Evolutionary conservation across 768 basidiomycete species (phyloP).

Genomic region (Termitomyces bulborhizus): DNA sequence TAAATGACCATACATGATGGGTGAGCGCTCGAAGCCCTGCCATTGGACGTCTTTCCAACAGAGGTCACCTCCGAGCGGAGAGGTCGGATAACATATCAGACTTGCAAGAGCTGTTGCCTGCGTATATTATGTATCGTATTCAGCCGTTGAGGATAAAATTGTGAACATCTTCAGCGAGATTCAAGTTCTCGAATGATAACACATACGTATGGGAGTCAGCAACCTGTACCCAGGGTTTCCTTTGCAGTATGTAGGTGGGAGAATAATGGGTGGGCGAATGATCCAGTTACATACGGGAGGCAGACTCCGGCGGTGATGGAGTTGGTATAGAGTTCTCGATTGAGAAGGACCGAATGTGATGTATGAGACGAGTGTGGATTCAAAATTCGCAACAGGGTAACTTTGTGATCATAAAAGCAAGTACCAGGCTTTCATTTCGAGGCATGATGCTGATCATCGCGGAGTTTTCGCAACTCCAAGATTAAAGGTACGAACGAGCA

Average conservation of each 20-base stretch:
- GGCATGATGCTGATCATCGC: not conserved
- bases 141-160: not conserved
- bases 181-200: no score
- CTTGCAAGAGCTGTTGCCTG: not conserved
- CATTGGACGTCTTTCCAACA: no score
- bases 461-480: not conserved
- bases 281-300: not conserved
- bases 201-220: not conserved
- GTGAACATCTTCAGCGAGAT: not conserved
- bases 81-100: not conserved
- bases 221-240: not conserved
- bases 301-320: not conserved
- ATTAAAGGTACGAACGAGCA: not conserved
- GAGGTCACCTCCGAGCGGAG: no score
- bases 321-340: no score
- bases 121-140: not conserved
- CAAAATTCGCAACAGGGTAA: not conserved
- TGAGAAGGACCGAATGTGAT: not conserved
- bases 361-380: not conserved
- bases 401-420: no score
- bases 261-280: not conserved
- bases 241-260: not conserved
- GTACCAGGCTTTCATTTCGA: not conserved
- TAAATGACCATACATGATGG: no score
- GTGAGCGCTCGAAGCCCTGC: not conserved